Evolutionary conservation across 805 yeast species (phyloP).

Genomic region (Komagataella phaffii): DNA sequence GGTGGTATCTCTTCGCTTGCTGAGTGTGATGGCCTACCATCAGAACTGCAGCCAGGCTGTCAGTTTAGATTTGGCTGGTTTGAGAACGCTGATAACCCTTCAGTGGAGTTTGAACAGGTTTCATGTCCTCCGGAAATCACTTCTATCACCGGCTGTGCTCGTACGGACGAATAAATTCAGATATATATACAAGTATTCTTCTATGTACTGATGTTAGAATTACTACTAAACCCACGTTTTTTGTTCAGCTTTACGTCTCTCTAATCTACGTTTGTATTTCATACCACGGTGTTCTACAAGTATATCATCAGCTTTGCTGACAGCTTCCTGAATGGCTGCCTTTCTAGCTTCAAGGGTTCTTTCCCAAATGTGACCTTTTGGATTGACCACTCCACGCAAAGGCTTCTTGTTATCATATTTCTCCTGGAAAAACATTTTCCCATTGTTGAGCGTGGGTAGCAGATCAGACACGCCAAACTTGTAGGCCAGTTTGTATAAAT

Average conservation of each 20-base stretch:
- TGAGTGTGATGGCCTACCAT: neutral
- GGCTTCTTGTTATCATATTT: constrained; percentile 57
- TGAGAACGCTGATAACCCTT: neutral
- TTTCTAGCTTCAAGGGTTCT: constrained; percentile 46
- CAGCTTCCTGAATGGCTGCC: constrained; percentile 49
- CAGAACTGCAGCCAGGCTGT: neutral
- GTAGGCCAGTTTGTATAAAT: constrained; percentile 68
- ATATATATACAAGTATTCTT: neutral
- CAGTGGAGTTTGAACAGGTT: neutral
- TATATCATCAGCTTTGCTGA: constrained; percentile 51
- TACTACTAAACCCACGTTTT: constrained; percentile 21
- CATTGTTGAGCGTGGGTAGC: constrained; percentile 50
- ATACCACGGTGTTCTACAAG: constrained; percentile 53
- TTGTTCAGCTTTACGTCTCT: constrained; percentile 22
- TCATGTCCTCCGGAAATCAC: neutral
- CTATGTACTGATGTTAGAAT: neutral
- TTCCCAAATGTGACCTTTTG: constrained; percentile 77
- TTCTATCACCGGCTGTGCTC: neutral
- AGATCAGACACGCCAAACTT: constrained; percentile 69
- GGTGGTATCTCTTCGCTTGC: neutral
- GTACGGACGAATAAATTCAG: neutral
- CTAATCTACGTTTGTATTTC: constrained; percentile 29
- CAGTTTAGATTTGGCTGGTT: neutral
- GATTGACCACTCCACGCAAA: constrained; percentile 64
- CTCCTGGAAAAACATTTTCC: constrained; percentile 64